phyloP scores from a whole-genome alignment of 495 filamentous ascomycete genomes.

The Xylaria cubensis region DNA sequence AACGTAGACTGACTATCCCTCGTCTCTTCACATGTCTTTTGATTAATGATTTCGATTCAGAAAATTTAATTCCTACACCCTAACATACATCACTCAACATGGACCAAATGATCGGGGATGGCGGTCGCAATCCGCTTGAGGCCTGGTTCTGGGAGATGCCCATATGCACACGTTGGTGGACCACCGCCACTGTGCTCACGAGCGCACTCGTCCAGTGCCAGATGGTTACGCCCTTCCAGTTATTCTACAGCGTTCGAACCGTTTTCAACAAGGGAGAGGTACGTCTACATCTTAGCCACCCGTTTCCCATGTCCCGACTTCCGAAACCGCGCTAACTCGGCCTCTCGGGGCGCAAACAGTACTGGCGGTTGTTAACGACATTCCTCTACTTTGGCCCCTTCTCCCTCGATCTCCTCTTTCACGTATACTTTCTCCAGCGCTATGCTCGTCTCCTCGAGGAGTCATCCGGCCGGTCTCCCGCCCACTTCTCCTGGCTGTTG shows the following conservation, averaged over 20 bases:
- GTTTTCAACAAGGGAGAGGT: slow-evolving; percentile 92
- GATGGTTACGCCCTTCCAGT: slow-evolving; percentile 86
- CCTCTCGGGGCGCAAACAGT: slow-evolving; percentile 57
- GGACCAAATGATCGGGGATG: slow-evolving; percentile 69
- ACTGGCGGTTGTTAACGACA: slow-evolving; percentile 93
- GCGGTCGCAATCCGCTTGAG: slow-evolving; percentile 82
- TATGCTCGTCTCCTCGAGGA: slow-evolving; percentile 97
- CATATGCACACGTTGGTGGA: slow-evolving; percentile 94
- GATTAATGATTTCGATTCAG: background rate
- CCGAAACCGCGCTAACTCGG: slow-evolving; percentile 27
- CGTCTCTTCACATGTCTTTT: background rate
- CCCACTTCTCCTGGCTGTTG: slow-evolving; percentile 93
- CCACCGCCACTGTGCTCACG: slow-evolving; percentile 86
- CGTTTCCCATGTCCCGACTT: background rate
- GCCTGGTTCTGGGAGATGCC: slow-evolving; percentile 99
- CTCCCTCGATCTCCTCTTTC: slow-evolving; percentile 93
- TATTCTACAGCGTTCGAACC: slow-evolving; percentile 94
- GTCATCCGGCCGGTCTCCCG: slow-evolving; percentile 84
- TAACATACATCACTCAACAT: slow-evolving; percentile 46
- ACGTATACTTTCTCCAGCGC: slow-evolving; percentile 97
- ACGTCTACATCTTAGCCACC: slow-evolving; percentile 28
- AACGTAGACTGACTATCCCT: background rate
- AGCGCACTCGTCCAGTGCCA: slow-evolving; percentile 92
- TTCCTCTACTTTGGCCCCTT: slow-evolving; percentile 98
- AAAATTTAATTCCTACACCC: background rate